phyloP scores from a whole-genome alignment of 768 basidiomycete species.

The Naganishia randhawae region DNA sequence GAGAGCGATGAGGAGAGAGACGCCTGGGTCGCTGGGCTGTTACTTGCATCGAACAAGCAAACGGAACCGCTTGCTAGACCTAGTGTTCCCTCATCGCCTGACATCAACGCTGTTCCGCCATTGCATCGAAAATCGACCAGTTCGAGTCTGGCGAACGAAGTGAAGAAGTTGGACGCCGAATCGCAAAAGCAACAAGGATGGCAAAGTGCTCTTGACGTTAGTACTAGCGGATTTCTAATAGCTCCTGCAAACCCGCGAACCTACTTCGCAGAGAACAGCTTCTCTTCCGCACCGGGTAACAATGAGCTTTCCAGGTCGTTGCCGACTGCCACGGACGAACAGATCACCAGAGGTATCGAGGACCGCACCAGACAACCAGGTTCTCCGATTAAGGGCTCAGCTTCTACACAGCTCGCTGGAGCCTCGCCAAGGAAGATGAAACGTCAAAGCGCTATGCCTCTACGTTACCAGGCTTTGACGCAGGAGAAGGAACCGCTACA shows the following conservation, averaged over 20 bases:
- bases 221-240: background rate
- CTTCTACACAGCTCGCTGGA: background rate
- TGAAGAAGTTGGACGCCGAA: background rate
- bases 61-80: constrained; percentile 54
- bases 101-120: constrained; percentile 15
- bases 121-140: constrained; percentile 52
- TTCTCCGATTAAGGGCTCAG: background rate
- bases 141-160: constrained; percentile 44
- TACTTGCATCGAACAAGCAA: constrained; percentile 77
- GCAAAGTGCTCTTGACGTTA: background rate
- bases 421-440: constrained; percentile 18
- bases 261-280: background rate
- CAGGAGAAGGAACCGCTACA: constrained; percentile 8
- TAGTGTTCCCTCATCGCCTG: background rate
- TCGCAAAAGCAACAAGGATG: background rate
- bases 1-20: constrained; percentile 92
- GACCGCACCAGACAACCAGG: constrained; percentile 3
- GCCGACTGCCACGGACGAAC: background rate
- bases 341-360: too few relatives aligned
- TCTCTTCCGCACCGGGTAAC: background rate
- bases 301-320: constrained; percentile 16
- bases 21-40: constrained; percentile 88
- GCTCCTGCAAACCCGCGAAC: background rate
- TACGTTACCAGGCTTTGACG: constrained; percentile 17
- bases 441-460: constrained; percentile 18